phyloP scores from a whole-genome alignment of 2,329 filamentous ascomycete genomes.

The Geoglossum cookeanum region DNA sequence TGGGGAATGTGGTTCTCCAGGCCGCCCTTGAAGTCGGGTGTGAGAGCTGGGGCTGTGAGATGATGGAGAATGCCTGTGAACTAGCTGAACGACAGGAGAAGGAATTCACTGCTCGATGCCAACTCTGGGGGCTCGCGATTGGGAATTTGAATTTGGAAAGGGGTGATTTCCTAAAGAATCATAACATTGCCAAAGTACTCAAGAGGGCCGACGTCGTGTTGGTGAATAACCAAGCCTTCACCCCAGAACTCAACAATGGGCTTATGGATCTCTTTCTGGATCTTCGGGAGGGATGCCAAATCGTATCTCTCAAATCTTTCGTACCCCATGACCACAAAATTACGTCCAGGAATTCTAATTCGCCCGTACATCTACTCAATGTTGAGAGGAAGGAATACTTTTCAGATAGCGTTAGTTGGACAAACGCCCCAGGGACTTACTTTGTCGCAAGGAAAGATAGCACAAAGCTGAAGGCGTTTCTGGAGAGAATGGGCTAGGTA shows the following conservation, averaged over 20 bases:
- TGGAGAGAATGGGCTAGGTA: constrained; percentile 14
- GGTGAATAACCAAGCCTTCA: constrained; percentile 97
- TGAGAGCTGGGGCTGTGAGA: constrained; percentile 90
- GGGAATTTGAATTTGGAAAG: constrained; percentile 63
- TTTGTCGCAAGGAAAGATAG: constrained; percentile 70
- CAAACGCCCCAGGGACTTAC: constrained; percentile 62
- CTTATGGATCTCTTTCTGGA: constrained; percentile 83
- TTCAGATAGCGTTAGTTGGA: constrained; percentile 69
- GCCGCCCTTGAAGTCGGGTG: constrained; percentile 85
- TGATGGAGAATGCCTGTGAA: constrained; percentile 78
- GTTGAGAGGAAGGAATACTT: constrained; percentile 56
- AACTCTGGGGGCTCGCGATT: constrained; percentile 70
- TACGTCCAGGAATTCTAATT: constrained; percentile 53
- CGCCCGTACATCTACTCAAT: constrained; percentile 62
- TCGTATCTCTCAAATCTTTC: constrained; percentile 85
- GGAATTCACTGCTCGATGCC: constrained; percentile 71
- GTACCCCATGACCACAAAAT: constrained; percentile 64
- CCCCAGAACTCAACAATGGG: constrained; percentile 64
- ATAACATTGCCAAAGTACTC: constrained; percentile 50
- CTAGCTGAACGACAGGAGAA: constrained; percentile 61
- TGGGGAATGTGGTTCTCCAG: constrained; percentile 89
- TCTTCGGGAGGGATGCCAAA: constrained; percentile 71
- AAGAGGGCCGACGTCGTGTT: constrained; percentile 84
- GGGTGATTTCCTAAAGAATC: constrained; percentile 66
- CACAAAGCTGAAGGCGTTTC: constrained; percentile 30